Base-by-base conservation (phyloP, 2,329 filamentous ascomycete species). In the Apiospora hydei region DNA sequence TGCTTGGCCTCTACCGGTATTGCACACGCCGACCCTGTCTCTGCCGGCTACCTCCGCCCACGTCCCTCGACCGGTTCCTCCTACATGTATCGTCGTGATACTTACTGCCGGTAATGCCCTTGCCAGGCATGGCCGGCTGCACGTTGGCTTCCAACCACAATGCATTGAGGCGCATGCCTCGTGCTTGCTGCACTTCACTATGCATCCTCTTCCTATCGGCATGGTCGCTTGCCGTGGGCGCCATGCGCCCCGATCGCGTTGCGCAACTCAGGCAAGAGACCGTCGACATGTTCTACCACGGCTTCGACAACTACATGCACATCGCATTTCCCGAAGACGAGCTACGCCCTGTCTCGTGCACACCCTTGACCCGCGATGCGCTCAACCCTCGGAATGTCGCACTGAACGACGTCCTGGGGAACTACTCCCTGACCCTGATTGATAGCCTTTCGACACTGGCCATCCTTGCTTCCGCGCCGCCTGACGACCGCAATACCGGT, bases 291-390 rank as follows among this genome's bases (percentile, higher is more conserved):
- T 98, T 98, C 85, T 98, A 97, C 82, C 96, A 99, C 86, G 96
- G 96, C 73, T 98, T 92, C 85, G 91, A 95, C 83, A 97, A 96
- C 82, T 99, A 99, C 85, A 96, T 98, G 91, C 84, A 89, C 75
- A 88, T 97, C 82, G 96, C 95, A 72, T 99, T 98, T 79, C 96
- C 96, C 16, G 96, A 98, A 82, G 96, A 99, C 80, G 96, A 96
- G 89, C 86, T 99, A 72, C 93, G 94, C 66, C 96, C 96, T 11
- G 85, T 99, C 26, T 91, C 94, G 38, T 99, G 96, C 83, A 86
- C 86, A 21, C 94, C 96, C 7, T 86, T 98, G 78, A 94, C 93
- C 53, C 92, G 96, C 82, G 95, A 98, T 84, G 89, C 89, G 77
- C 85, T 90, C 67, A 93, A 98, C 80, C 92, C 94, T 1, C 88